These are phyloP conservation scores for Gossypium rotundifolium DNA, from an alignment of 345 rosid species.

Conservation along the genomic window DNA sequence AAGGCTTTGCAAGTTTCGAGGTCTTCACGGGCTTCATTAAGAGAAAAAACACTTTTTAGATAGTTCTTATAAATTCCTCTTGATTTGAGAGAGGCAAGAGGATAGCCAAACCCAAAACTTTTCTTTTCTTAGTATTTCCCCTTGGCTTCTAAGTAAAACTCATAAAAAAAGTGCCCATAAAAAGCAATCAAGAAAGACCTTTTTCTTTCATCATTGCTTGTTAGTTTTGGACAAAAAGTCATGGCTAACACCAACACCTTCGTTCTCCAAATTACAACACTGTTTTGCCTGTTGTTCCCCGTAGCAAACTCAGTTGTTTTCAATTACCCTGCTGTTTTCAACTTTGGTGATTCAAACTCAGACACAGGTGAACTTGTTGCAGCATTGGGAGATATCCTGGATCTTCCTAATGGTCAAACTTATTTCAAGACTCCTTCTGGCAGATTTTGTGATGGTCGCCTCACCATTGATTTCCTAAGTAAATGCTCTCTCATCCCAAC, in stretches of 20 bases:
- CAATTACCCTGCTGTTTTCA: conserved; percentile 38
- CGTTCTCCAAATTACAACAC: neutral
- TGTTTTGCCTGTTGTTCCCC: neutral
- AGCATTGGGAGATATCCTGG: conserved; percentile 24
- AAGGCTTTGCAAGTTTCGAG: neutral
- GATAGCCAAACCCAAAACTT: neutral
- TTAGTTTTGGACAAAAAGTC: neutral
- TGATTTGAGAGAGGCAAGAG: no score
- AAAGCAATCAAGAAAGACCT: neutral
- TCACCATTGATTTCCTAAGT: conserved; percentile 42
- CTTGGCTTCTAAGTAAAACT: conserved; percentile 10
- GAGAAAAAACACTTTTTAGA: neutral
- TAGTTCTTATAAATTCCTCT: no score
- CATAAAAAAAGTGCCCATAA: neutral
- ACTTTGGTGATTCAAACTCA: conserved; percentile 47
- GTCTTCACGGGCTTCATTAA: neutral
- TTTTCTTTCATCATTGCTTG: neutral
- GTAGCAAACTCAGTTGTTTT: neutral
- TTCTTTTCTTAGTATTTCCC: neutral
- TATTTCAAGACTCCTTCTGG: conserved; percentile 32
- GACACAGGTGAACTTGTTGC: conserved; percentile 47
- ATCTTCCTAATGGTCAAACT: conserved; percentile 34
- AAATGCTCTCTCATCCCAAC: neutral
- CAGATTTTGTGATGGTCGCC: conserved; percentile 39
- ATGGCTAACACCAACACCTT: neutral